Evolutionary conservation across 2,329 filamentous ascomycete species (phyloP).

Genomic region (Ceratocystis cubensis): DNA sequence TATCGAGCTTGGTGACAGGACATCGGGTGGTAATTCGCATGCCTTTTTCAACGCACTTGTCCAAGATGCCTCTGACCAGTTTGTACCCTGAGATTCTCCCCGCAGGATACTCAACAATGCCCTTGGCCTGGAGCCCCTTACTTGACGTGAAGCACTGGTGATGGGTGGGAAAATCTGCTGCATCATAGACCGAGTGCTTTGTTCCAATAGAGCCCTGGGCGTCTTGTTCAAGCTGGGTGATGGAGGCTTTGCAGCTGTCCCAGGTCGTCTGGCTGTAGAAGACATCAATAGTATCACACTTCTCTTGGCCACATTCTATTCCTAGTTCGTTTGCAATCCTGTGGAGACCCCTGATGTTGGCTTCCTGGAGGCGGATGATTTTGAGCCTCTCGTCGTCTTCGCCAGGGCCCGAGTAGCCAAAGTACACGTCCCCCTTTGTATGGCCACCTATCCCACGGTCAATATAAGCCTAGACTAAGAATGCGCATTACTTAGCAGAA

Average conservation of each 20-base stretch:
- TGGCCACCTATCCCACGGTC: constrained; percentile 17
- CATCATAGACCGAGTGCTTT: background rate
- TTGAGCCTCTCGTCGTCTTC: constrained; percentile 17
- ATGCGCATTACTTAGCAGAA: background rate
- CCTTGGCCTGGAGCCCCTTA: constrained; percentile 9
- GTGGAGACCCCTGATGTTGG: constrained; percentile 20
- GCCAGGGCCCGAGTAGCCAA: constrained; percentile 9
- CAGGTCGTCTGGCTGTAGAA: constrained; percentile 17
- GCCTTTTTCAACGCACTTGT: constrained; percentile 16
- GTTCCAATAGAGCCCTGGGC: background rate
- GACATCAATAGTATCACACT: constrained; percentile 18
- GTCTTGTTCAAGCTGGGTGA: constrained; percentile 11
- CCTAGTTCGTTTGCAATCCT: constrained; percentile 16
- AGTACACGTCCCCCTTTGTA: constrained; percentile 18
- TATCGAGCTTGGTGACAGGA: constrained; percentile 13
- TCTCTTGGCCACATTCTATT: constrained; percentile 21
- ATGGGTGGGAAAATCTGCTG: background rate
- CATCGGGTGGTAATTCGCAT: constrained; percentile 14
- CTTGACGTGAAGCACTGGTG: constrained; percentile 11
- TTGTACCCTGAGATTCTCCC: constrained; percentile 19
- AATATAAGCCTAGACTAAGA: background rate
- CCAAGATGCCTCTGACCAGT: constrained; percentile 16
- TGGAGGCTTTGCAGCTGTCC: constrained; percentile 13
- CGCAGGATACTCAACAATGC: constrained; percentile 17
- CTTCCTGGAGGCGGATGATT: constrained; percentile 21